Conservation (phyloP, 305 asterid genomes). For the Fraxinus greggii region DNA sequence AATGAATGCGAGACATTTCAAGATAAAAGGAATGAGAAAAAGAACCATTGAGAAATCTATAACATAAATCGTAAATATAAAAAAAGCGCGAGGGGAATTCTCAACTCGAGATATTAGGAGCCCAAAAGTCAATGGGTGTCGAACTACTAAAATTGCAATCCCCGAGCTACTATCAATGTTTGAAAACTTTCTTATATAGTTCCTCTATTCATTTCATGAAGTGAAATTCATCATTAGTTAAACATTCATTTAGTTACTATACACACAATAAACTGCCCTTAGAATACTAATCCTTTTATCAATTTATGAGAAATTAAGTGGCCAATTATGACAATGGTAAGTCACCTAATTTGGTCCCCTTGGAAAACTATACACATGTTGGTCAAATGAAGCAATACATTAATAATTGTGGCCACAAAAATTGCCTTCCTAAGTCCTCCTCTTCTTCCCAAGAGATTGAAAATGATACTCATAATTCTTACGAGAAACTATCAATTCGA, state of each 20-base stretch:
- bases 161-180: background rate
- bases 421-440: background rate
- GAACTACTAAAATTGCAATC: background rate
- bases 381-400: background rate
- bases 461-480: background rate
- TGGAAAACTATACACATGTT: background rate
- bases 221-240: background rate
- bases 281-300: background rate
- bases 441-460: background rate
- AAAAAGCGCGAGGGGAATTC: background rate
- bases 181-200: background rate
- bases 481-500: background rate
- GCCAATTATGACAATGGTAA: background rate
- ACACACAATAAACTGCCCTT: background rate
- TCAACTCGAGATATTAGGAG: background rate
- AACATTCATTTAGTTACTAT: too few species aligned
- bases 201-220: background rate
- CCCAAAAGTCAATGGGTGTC: background rate
- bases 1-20: background rate
- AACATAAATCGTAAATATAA: background rate
- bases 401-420: background rate
- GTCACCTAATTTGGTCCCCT: background rate
- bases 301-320: background rate
- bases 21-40: background rate
- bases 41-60: background rate